Evolutionary conservation across 2,329 filamentous ascomycete genomes (phyloP).

Genomic region (Cercospora nicotianae): DNA sequence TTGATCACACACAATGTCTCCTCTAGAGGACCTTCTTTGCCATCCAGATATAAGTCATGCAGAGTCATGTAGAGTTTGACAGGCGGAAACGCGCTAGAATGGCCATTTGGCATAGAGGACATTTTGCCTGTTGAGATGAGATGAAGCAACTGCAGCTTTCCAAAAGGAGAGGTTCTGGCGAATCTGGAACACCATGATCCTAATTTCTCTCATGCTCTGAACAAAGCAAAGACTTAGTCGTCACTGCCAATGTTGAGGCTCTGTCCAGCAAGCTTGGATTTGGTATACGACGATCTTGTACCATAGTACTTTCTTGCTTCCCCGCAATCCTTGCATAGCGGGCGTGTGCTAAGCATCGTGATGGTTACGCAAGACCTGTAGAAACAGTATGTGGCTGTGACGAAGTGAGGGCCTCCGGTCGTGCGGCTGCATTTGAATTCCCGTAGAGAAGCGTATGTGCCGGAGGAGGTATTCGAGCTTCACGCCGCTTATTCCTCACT

Average conservation of each 20-base stretch:
- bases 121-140: neutral
- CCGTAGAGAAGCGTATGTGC: neutral
- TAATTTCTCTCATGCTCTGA: neutral
- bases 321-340: neutral
- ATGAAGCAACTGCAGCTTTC: neutral
- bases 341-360: neutral
- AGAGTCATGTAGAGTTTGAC: neutral
- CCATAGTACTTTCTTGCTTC: neutral
- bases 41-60: neutral
- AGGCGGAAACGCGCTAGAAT: neutral
- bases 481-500: neutral
- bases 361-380: neutral
- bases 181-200: neutral
- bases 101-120: neutral
- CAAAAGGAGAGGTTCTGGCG: neutral
- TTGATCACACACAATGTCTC: neutral
- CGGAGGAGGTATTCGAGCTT: neutral
- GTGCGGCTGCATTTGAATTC: neutral
- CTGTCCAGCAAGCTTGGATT: neutral
- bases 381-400: neutral
- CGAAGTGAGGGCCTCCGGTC: neutral
- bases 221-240: neutral
- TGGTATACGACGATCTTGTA: neutral
- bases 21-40: neutral
- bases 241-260: neutral